Evolutionary conservation across 495 filamentous ascomycete species (phyloP).

Genomic region (Entonaema liquescens): DNA sequence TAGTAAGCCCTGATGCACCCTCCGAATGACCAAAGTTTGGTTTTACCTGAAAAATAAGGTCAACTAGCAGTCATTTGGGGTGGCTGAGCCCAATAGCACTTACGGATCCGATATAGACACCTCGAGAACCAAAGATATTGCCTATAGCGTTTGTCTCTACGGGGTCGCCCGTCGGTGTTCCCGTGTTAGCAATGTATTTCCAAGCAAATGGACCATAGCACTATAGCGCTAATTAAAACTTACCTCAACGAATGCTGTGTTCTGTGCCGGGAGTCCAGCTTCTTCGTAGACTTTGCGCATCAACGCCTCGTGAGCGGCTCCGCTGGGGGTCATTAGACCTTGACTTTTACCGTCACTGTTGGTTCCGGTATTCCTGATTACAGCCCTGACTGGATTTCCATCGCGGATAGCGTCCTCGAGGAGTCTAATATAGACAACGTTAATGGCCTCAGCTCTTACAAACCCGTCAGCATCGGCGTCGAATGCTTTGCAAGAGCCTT

Average conservation of each 20-base stretch:
- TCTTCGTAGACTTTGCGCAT: constrained; percentile 43
- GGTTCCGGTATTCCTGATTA: constrained; percentile 57
- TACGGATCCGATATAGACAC: constrained; percentile 61
- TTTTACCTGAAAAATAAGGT: background rate
- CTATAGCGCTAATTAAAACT: background rate
- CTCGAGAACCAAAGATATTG: constrained; percentile 40
- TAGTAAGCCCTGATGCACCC: constrained; percentile 58
- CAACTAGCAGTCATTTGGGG: background rate
- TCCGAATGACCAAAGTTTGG: constrained; percentile 60
- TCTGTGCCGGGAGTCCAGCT: background rate
- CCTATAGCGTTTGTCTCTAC: constrained; percentile 49
- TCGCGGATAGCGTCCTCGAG: constrained; percentile 60
- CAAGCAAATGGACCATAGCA: background rate
- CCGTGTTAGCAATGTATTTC: constrained; percentile 48
- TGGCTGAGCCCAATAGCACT: background rate
- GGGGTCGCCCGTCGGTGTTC: constrained; percentile 50
- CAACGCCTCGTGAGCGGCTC: constrained; percentile 56
- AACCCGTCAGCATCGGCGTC: constrained; percentile 52
- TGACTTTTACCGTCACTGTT: constrained; percentile 56
- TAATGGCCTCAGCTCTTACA: constrained; percentile 48
- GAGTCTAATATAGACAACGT: constrained; percentile 55
- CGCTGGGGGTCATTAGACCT: constrained; percentile 57
- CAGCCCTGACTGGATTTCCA: constrained; percentile 60
- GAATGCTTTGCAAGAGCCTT: constrained; percentile 31
- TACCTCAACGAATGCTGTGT: background rate